These are phyloP conservation scores for Puccinia polysora DNA, from an alignment of 1,284 basidiomycete species.

Conservation along the genomic window DNA sequence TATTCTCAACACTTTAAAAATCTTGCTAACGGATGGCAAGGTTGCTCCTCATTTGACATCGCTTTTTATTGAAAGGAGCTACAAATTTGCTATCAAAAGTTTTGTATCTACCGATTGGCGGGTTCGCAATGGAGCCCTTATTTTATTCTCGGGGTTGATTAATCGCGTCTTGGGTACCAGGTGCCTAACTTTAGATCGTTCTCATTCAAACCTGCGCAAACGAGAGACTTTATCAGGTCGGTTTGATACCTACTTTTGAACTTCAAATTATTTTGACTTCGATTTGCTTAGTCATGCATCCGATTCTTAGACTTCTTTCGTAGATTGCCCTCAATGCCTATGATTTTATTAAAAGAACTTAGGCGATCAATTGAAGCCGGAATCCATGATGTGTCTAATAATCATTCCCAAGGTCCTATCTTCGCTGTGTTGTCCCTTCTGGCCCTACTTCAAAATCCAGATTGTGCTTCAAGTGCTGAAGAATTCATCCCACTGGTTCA, in stretches of 20 bases:
- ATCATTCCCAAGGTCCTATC: slow-evolving; percentile 27
- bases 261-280: too few species aligned
- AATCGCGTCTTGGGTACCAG: slow-evolving; percentile 27
- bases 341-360: slow-evolving; percentile 35
- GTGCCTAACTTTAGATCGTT: slow-evolving; percentile 18
- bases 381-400: neutral
- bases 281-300: too few species aligned
- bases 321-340: slow-evolving; percentile 19
- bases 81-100: slow-evolving; percentile 30
- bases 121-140: slow-evolving; percentile 39
- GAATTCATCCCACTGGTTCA: slow-evolving; percentile 22
- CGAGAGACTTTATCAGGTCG: slow-evolving; percentile 35
- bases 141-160: slow-evolving; percentile 40
- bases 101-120: slow-evolving; percentile 38
- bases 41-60: slow-evolving; percentile 20
- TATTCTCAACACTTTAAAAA: slow-evolving; percentile 37
- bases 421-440: slow-evolving; percentile 33
- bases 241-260: neutral
- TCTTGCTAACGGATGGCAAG: slow-evolving; percentile 33
- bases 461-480: neutral
- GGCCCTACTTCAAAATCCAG: slow-evolving; percentile 34
- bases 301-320: slow-evolving; percentile 29
- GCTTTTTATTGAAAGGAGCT: slow-evolving; percentile 36
- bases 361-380: slow-evolving; percentile 21
- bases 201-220: slow-evolving; percentile 21